Evolutionary conservation across 805 yeast species (phyloP).

Genomic region (Wickerhamomyces bovis): DNA sequence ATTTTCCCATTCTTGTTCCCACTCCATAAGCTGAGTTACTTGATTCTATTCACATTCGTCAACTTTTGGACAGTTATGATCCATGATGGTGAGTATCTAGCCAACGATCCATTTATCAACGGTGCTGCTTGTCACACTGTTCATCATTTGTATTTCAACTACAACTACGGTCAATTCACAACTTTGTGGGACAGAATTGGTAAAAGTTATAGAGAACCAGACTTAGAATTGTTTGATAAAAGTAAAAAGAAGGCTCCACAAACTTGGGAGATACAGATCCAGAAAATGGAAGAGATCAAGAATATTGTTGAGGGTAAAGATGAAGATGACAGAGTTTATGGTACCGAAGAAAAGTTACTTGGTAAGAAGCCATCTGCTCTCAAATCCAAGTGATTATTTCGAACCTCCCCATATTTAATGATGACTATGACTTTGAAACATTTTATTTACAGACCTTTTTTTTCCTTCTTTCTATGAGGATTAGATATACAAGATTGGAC

Average conservation of each 20-base stretch:
- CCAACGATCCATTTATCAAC: slow-evolving; percentile 88
- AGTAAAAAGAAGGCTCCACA: slow-evolving; percentile 47
- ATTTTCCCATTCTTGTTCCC: slow-evolving; percentile 89
- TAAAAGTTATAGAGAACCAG: slow-evolving; percentile 89
- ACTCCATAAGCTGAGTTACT: slow-evolving; percentile 78
- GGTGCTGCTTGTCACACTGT: slow-evolving; percentile 99
- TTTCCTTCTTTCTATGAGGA: no score
- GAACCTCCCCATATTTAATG: not conserved
- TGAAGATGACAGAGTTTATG: slow-evolving; percentile 72
- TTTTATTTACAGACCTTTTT: not conserved
- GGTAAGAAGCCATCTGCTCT: not conserved
- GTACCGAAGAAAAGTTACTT: slow-evolving; percentile 33
- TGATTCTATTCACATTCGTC: slow-evolving; percentile 80
- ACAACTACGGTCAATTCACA: slow-evolving; percentile 97
- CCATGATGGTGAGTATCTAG: slow-evolving; percentile 94
- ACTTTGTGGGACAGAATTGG: slow-evolving; percentile 98
- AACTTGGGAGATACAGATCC: slow-evolving; percentile 66
- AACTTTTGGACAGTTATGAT: slow-evolving; percentile 98
- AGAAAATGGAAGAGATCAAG: slow-evolving; percentile 74
- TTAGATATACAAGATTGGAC: not conserved
- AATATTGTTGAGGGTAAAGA: slow-evolving; percentile 70
- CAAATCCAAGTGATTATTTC: not conserved
- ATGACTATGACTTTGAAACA: not conserved
- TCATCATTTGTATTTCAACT: slow-evolving; percentile 94
- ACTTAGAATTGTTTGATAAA: slow-evolving; percentile 72